Percentiles rank a stretch among this genome's conserved stretches.
Evolutionary conservation across 2,329 filamentous ascomycete genomes (phyloP).

Genomic region (Rhynchosporium agropyri): DNA sequence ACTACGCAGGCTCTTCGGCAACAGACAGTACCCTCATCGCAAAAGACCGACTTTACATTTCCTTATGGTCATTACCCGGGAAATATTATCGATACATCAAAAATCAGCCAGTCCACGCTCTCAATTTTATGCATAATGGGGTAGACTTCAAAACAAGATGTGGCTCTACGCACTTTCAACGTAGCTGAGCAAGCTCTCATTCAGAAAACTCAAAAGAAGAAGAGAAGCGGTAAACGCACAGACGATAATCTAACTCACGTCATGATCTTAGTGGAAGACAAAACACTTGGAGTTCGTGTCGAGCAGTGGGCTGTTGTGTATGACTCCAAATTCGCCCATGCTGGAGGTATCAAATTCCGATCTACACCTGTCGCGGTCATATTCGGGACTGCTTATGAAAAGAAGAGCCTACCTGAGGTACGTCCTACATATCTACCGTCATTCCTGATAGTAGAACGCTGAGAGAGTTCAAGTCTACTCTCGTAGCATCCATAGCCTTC

Average conservation of each 20-base stretch:
- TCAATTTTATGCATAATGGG: not conserved
- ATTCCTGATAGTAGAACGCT: too few species aligned
- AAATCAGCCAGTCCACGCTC: constrained; percentile 1
- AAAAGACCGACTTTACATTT: not conserved
- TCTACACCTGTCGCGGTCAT: constrained; percentile 34
- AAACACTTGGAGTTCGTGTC: constrained; percentile 23
- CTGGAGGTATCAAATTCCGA: constrained; percentile 31
- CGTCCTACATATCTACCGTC: not conserved
- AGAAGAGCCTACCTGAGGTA: constrained; percentile 34
- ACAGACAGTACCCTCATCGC: not conserved
- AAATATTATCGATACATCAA: not conserved
- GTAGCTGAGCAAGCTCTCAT: constrained; percentile 22
- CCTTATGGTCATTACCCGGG: not conserved
- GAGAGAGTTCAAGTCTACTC: too few species aligned
- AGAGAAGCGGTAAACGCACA: constrained; percentile 4
- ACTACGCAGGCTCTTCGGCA: not conserved
- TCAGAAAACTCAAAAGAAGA: constrained; percentile 15
- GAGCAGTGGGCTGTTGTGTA: constrained; percentile 39
- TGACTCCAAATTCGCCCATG: constrained; percentile 34
- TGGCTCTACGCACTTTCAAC: constrained; percentile 19
- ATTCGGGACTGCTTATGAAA: constrained; percentile 35
- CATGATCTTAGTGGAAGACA: constrained; percentile 28
- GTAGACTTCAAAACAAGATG: not conserved
- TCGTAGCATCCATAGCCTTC: constrained; percentile 31
- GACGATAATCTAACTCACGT: constrained; percentile 16